A percentile compares a stretch with the other conserved stretches of the same genome.
Conservation (phyloP, 1,284 basidiomycete species). For the Volvariella surrecta region DNA sequence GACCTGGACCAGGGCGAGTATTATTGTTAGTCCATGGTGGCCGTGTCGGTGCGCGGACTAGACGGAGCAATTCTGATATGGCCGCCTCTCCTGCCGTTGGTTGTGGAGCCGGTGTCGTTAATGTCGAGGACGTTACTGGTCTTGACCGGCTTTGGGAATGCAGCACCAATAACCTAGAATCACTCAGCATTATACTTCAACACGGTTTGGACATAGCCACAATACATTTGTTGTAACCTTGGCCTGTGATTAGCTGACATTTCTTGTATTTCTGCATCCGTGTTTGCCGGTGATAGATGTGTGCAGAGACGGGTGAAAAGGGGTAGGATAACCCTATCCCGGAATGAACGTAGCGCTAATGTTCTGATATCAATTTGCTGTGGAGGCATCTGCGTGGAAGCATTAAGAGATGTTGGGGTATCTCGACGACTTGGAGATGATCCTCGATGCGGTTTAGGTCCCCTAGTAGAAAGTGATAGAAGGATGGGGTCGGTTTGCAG, state of each 20-base stretch:
- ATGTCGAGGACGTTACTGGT: constrained; percentile 36
- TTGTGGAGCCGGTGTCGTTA: constrained; percentile 43
- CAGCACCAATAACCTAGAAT: constrained; percentile 66
- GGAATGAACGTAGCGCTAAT: constrained; percentile 72
- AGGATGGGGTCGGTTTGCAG: constrained; percentile 68
- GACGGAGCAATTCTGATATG: constrained; percentile 50
- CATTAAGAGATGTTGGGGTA: constrained; percentile 31
- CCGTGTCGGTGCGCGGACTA: constrained; percentile 38
- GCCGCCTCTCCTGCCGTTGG: constrained; percentile 55
- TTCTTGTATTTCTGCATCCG: constrained; percentile 44
- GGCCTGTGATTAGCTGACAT: constrained; percentile 47
- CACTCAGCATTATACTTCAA: constrained; percentile 1
- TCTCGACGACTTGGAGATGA: constrained; percentile 48
- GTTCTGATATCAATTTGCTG: constrained; percentile 69
- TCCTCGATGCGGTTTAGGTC: constrained; percentile 40
- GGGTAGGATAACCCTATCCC: constrained; percentile 71
- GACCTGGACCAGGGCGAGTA: constrained; percentile 17
- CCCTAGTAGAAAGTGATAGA: constrained; percentile 50
- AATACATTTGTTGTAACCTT: constrained; percentile 70
- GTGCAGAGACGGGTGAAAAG: constrained; percentile 47
- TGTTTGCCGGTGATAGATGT: constrained; percentile 39
- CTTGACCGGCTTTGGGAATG: constrained; percentile 53
- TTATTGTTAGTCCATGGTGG: constrained; percentile 19
- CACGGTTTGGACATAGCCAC: constrained; percentile 9
- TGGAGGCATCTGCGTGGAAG: constrained; percentile 17